These are phyloP conservation scores for Austroboletus festivus DNA, from an alignment of 768 basidiomycete species.

Conservation along the genomic window DNA sequence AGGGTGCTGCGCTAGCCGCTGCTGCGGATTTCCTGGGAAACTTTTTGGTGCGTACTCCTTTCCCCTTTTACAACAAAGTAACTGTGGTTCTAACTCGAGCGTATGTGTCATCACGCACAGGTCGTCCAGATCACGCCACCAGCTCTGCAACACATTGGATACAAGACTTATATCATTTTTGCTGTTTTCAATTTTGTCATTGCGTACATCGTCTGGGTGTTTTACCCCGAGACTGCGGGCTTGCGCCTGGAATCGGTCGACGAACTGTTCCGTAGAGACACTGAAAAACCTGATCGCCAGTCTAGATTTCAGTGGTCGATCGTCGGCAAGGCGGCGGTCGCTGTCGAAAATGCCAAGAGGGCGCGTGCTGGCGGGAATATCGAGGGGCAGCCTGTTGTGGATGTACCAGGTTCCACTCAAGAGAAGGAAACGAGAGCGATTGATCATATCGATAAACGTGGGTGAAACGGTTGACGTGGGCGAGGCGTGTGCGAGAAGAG, in stretches of 20 bases:
- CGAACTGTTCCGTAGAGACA: neutral
- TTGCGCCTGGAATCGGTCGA: constrained; percentile 7
- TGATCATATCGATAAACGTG: no score
- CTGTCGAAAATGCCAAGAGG: neutral
- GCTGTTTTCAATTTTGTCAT: constrained; percentile 3
- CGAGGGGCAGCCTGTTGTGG: no score
- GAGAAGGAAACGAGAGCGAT: no score
- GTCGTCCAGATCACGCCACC: constrained; percentile 11
- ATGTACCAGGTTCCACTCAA: no score
- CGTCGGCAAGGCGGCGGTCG: neutral
- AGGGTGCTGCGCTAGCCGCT: constrained; percentile 2
- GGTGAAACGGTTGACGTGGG: no score
- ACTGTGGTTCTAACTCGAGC: no score
- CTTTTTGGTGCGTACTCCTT: constrained; percentile 2
- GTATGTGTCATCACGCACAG: no score
- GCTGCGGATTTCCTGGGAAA: constrained; percentile 8
- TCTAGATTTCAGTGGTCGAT: neutral
- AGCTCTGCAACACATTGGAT: constrained; percentile 7
- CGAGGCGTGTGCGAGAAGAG: no score
- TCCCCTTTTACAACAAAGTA: neutral
- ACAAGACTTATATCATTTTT: constrained; percentile 9
- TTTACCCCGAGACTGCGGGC: constrained; percentile 7
- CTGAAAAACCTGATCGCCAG: neutral
- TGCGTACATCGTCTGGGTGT: constrained; percentile 3
- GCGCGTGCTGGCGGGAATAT: neutral